Percentiles rank a stretch among this genome's conserved stretches.
Conservation (phyloP, 2,329 filamentous ascomycete species). For the Sphaerulina musiva region DNA sequence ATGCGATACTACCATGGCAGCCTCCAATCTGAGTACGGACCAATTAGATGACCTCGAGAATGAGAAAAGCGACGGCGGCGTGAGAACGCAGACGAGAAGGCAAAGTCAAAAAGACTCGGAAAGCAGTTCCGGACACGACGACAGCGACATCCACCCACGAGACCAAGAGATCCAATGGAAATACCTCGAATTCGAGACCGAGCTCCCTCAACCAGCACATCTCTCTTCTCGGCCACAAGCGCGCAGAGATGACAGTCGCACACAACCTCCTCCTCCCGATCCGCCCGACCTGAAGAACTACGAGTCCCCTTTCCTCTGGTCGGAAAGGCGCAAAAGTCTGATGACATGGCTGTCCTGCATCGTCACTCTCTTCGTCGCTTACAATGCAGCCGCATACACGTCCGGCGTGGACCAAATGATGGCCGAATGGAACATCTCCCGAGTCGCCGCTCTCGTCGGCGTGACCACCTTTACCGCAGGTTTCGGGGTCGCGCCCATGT, state of each 20-base stretch:
- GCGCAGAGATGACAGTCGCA: conserved; percentile 23
- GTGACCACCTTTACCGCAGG: conserved; percentile 78
- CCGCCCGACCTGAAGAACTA: conserved; percentile 62
- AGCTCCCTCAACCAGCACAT: conserved; percentile 45
- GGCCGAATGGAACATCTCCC: conserved; percentile 57
- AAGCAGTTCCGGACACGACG: conserved; percentile 13
- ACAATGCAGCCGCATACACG: conserved; percentile 73
- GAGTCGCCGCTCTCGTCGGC: conserved; percentile 61
- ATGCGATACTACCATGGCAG: conserved; percentile 1
- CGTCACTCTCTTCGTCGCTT: conserved; percentile 67
- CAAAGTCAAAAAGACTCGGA: conserved; percentile 14
- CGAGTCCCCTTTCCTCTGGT: conserved; percentile 67
- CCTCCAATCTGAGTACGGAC: conserved; percentile 6
- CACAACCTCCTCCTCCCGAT: conserved; percentile 41
- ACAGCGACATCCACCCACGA: background rate
- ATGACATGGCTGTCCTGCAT: conserved; percentile 68
- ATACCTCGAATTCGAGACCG: conserved; percentile 58
- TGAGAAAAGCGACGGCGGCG: background rate
- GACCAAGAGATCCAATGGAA: conserved; percentile 45
- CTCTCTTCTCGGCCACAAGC: conserved; percentile 25
- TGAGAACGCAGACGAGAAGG: background rate
- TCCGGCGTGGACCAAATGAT: conserved; percentile 61
- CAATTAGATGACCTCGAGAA: background rate
- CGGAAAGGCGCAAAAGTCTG: conserved; percentile 59
- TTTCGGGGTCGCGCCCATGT: conserved; percentile 79